Conservation (phyloP, 2,329 filamentous ascomycete species). For the Ceratocystis papillata region DNA sequence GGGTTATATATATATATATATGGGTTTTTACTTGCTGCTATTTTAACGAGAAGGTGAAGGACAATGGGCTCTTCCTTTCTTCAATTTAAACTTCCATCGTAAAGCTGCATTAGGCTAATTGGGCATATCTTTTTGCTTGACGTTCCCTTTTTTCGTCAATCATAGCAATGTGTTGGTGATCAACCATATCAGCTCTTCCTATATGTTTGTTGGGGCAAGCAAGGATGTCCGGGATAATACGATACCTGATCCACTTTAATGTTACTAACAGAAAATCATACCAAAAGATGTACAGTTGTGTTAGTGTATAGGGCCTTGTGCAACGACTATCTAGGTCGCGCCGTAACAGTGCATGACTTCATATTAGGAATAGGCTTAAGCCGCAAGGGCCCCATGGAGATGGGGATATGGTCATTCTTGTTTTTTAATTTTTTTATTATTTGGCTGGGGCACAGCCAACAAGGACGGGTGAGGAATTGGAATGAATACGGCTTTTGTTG, state of each 20-base stretch:
- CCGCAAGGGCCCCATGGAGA: not conserved
- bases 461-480: not conserved
- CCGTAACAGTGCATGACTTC: not conserved
- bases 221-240: not conserved
- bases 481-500: too few species aligned
- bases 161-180: not conserved
- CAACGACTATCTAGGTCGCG: not conserved
- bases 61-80: too few species aligned
- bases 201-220: not conserved
- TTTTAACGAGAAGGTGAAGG: too few species aligned
- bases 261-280: not conserved
- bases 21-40: too few species aligned
- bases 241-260: not conserved
- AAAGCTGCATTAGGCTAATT: too few species aligned
- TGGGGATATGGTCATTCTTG: not conserved
- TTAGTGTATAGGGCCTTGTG: not conserved
- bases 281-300: not conserved
- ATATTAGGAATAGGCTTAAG: constrained; percentile 5
- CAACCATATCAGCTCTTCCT: too few species aligned
- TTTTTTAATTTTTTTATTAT: not conserved
- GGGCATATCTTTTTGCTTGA: not conserved
- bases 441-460: not conserved
- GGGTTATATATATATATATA: too few species aligned
- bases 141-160: too few species aligned
- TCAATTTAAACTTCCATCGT: too few species aligned